These are phyloP conservation scores for Begonia loranthoides DNA, from an alignment of 306 rosid species.

Conservation along the genomic window DNA sequence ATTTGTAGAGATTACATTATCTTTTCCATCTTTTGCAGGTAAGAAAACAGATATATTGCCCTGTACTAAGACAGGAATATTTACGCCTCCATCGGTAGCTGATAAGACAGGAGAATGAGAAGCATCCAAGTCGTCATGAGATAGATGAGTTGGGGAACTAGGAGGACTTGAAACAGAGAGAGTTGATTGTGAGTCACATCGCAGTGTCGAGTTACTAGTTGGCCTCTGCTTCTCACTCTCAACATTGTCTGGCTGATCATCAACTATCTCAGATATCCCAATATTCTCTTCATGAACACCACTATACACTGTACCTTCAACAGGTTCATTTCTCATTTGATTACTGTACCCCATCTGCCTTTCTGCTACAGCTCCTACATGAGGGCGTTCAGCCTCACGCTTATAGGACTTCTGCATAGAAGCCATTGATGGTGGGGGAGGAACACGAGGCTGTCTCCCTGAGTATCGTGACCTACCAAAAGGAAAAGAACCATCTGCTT, in stretches of 20 bases:
- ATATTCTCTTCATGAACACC: slow-evolving; percentile 16
- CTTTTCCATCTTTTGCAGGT: slow-evolving; percentile 28
- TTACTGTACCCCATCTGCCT: slow-evolving; percentile 42
- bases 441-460: slow-evolving; percentile 86
- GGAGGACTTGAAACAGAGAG: slow-evolving; percentile 95
- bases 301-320: slow-evolving; percentile 34
- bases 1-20: slow-evolving; percentile 26
- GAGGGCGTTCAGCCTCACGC: slow-evolving; percentile 35
- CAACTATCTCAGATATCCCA: slow-evolving; percentile 36
- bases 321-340: slow-evolving; percentile 32
- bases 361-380: slow-evolving; percentile 46
- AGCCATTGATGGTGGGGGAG: slow-evolving; percentile 73
- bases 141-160: slow-evolving; percentile 83
- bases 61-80: slow-evolving; percentile 18
- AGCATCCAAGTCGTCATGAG: slow-evolving; percentile 85
- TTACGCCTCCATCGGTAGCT: slow-evolving; percentile 36
- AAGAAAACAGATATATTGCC: slow-evolving; percentile 31
- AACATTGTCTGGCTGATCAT: slow-evolving; percentile 28
- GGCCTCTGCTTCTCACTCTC: slow-evolving; percentile 34
- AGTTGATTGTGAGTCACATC: slow-evolving; percentile 93
- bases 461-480: slow-evolving; percentile 72
- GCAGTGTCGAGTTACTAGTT: slow-evolving; percentile 27
- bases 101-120: slow-evolving; percentile 45
- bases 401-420: slow-evolving; percentile 44
- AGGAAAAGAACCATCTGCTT: slow-evolving; percentile 57